phyloP scores from a whole-genome alignment of 768 basidiomycete genomes.

The Favolaschia claudopus region DNA sequence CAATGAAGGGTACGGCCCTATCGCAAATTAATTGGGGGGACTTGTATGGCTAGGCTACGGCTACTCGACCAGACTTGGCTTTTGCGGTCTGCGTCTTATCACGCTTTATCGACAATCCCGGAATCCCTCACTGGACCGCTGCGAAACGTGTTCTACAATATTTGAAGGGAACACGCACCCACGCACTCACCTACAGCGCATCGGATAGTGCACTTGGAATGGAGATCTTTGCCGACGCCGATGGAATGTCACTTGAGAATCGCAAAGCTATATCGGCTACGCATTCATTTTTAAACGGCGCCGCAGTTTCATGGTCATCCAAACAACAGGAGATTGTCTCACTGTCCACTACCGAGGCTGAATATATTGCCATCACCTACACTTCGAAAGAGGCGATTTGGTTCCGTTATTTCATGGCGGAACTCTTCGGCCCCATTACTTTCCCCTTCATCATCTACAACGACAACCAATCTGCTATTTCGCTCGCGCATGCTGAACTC shows the following conservation, averaged over 20 bases:
- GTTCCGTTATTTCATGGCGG: constrained; percentile 28
- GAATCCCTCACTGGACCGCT: not conserved
- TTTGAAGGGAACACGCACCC: constrained; percentile 10
- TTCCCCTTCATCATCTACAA: constrained; percentile 22
- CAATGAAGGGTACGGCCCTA: not conserved
- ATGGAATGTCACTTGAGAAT: constrained; percentile 11
- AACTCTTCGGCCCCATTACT: constrained; percentile 22
- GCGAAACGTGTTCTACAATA: constrained; percentile 13
- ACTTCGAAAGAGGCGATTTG: constrained; percentile 32
- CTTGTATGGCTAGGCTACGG: not conserved
- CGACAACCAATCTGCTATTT: constrained; percentile 13
- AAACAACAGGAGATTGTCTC: constrained; percentile 40
- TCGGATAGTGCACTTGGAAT: not conserved
- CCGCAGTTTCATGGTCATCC: constrained; percentile 23
- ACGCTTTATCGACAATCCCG: constrained; percentile 5
- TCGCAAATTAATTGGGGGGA: too few relatives aligned
- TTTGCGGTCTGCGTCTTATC: constrained; percentile 4
- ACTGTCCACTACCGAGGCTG: constrained; percentile 12
- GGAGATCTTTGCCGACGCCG: constrained; percentile 12
- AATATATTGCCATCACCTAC: constrained; percentile 11
- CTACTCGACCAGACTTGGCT: constrained; percentile 1
- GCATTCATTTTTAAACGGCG: constrained; percentile 27
- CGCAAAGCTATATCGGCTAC: constrained; percentile 9
- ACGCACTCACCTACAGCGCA: constrained; percentile 9
- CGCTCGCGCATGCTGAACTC: constrained; percentile 11